Percentiles rank a stretch among this genome's conserved stretches.
Conservation (phyloP, 2,329 filamentous ascomycete genomes). For the Colletotrichum sp. region DNA sequence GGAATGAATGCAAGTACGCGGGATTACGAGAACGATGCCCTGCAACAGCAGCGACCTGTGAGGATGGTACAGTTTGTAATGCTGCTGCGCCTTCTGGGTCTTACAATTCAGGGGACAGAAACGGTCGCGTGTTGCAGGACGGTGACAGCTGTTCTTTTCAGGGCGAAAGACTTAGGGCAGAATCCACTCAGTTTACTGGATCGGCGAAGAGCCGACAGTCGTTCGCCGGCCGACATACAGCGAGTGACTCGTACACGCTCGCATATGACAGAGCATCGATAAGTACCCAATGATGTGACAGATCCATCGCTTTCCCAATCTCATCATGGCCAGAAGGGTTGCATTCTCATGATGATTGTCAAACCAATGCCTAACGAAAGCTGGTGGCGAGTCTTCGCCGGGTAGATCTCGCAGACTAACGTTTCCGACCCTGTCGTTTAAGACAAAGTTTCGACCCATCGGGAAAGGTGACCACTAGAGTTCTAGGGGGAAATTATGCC, state of each 20-base stretch:
- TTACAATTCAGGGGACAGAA: background rate
- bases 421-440: background rate
- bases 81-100: background rate
- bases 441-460: background rate
- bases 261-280: background rate
- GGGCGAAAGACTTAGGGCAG: background rate
- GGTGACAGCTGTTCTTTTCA: background rate
- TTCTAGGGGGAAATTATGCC: background rate
- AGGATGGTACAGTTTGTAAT: background rate
- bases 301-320: accelerated
- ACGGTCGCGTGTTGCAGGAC: background rate
- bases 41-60: background rate
- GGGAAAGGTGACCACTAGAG: background rate
- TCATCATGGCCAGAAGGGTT: background rate
- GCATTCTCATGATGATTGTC: background rate
- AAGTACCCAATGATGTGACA: accelerated
- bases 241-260: background rate
- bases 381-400: background rate
- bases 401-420: background rate
- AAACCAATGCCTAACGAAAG: background rate
- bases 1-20: background rate
- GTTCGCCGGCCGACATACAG: background rate
- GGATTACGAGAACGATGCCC: background rate
- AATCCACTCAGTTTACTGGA: background rate
- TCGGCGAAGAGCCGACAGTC: background rate